Conservation (phyloP, 2,329 filamentous ascomycete genomes). For the Talaromyces sp. region DNA sequence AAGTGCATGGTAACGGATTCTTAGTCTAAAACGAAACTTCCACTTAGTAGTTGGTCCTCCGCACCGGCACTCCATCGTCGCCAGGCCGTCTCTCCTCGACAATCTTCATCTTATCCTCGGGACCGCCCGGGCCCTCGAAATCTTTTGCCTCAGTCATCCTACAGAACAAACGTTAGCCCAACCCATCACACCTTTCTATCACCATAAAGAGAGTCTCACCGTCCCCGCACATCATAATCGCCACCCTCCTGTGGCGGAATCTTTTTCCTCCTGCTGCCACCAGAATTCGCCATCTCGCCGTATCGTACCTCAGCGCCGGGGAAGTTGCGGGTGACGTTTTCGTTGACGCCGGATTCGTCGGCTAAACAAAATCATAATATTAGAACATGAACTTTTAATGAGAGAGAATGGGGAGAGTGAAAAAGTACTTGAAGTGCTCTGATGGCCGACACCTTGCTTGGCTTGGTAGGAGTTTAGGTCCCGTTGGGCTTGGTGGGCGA, state of each 20-base stretch:
- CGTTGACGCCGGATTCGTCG: conserved; percentile 42
- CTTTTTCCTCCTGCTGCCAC: conserved; percentile 37
- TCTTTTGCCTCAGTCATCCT: conserved; percentile 36
- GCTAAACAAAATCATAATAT: conserved; percentile 22
- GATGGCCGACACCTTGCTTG: conserved; percentile 37
- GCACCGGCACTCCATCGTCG: conserved; percentile 18
- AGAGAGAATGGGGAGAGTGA: background rate
- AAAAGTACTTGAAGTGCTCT: conserved; percentile 38
- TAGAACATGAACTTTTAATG: background rate
- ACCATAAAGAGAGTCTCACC: conserved; percentile 25
- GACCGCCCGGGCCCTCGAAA: conserved; percentile 35
- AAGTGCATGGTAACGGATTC: background rate
- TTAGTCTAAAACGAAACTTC: background rate
- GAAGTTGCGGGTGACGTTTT: conserved; percentile 38
- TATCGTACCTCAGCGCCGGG: conserved; percentile 35
- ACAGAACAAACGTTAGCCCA: conserved; percentile 1
- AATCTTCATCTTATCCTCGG: conserved; percentile 33
- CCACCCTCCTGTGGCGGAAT: conserved; percentile 44
- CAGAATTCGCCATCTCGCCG: conserved; percentile 31
- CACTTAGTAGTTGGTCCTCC: conserved; percentile 12
- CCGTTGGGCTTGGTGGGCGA: conserved; percentile 34
- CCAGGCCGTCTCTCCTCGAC: conserved; percentile 21
- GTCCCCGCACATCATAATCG: conserved; percentile 34
- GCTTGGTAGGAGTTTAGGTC: conserved; percentile 41
- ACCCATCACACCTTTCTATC: background rate